Base-by-base conservation (phyloP, 805 yeast species). In the Zygotorulaspora florentina region DNA sequence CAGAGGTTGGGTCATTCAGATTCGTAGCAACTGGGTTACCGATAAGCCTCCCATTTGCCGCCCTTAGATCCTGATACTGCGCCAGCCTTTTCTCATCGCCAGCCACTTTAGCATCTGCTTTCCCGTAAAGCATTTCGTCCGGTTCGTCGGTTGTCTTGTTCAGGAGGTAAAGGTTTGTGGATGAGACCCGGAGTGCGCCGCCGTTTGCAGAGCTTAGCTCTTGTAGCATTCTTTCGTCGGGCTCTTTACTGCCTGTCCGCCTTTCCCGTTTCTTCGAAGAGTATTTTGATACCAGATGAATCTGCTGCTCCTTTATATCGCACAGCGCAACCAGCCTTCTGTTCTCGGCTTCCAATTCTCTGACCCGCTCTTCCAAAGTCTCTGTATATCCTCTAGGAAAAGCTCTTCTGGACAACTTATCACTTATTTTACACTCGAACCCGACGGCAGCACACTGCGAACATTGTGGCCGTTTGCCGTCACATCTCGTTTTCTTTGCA, bases 311-410 rank as follows among this genome's bases (percentile, higher is more conserved):
- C 47, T 62, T 62, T 42, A 62, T 48, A 39, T 62, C 64, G 40
- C 60, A 56, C 17, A 62, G 37, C 4, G 86, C 85, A 28, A 76
- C 72, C 23, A 89, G 65, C 57, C 85, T 76, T 52, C 80, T 78
- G 62, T 87, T 87, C 57, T 88, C 95, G 2, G 83, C 77, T 62
- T 88, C 96, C 17, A 90, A 71, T 59, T 85, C 93, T 40, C 96
- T 72, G n/a, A 89, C 82, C 41, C 96, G 71, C 58, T 87, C 95
- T 61, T 89, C 97, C 43, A 89, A 65, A 2, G 89, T 82, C 66
- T 89, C 96, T 0, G 96, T 89, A 58, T 89, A 89, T 0, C 96
- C 96, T 61, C 95, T 75, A 0, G 96, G 96, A 58, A 83, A 89
- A 0, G 96, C 91, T 51, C 90, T 72, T 47, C 96, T 74, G 0